phyloP scores from a whole-genome alignment of 768 basidiomycete genomes.

The Amyloporia xantha region DNA sequence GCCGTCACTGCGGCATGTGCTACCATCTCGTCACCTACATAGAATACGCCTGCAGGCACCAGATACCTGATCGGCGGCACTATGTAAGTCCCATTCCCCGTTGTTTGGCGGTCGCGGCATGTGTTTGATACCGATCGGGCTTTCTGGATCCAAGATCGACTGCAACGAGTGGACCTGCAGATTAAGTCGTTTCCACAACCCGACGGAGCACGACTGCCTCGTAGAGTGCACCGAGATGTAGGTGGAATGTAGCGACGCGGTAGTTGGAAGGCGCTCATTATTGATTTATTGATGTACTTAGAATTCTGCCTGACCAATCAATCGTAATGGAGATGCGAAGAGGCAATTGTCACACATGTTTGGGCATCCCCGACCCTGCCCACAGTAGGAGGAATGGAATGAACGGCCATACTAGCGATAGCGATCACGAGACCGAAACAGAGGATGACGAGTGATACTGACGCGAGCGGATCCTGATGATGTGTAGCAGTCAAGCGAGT shows the following conservation, averaged over 20 bases:
- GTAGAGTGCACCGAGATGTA: neutral
- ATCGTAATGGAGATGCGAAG: neutral
- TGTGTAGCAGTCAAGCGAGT: too few relatives aligned
- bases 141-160: neutral
- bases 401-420: neutral
- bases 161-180: neutral
- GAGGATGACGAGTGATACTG: neutral
- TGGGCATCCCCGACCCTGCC: neutral
- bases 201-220: neutral
- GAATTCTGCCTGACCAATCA: slow-evolving; percentile 28
- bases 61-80: neutral
- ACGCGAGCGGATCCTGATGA: too few relatives aligned
- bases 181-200: neutral
- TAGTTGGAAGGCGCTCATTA: slow-evolving; percentile 42
- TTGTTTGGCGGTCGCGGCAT: too few relatives aligned
- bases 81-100: neutral
- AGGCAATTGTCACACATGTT: slow-evolving; percentile 3
- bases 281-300: slow-evolving; percentile 45
- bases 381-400: neutral
- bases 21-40: neutral
- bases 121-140: too few relatives aligned
- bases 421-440: neutral
- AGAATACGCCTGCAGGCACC: neutral
- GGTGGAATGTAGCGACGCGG: neutral
- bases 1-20: neutral